Conservation (phyloP, 768 basidiomycete genomes). For the Auricularia heimuer region DNA sequence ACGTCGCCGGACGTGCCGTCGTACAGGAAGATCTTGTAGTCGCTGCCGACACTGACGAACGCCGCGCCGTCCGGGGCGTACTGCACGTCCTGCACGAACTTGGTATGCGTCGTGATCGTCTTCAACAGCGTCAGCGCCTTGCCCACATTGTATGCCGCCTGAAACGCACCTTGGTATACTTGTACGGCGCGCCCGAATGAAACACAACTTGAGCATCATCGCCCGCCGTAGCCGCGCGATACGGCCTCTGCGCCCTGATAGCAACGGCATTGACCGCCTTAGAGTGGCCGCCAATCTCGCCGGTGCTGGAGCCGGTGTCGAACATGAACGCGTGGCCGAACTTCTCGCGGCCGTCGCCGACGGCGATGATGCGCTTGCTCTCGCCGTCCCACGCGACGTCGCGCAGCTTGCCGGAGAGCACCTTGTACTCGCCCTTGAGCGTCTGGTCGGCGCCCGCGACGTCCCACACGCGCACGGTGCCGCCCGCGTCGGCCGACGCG, state of each 20-base stretch:
- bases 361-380: constrained; percentile 90
- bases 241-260: constrained; percentile 82
- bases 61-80: constrained; percentile 73
- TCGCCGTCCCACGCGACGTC: constrained; percentile 97
- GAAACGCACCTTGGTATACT: constrained; percentile 62
- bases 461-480: constrained; percentile 91
- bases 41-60: constrained; percentile 85
- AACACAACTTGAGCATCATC: constrained; percentile 80
- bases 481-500: constrained; percentile 77
- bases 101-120: constrained; percentile 81
- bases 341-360: constrained; percentile 89
- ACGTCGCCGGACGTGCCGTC: constrained; percentile 85
- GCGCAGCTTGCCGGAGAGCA: constrained; percentile 43
- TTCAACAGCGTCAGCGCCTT: constrained; percentile 16
- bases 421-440: constrained; percentile 73
- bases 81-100: constrained; percentile 85
- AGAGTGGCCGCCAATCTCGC: constrained; percentile 82
- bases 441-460: constrained; percentile 73
- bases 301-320: constrained; percentile 30
- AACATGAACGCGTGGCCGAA: constrained; percentile 19
- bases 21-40: constrained; percentile 79
- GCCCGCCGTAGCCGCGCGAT: constrained; percentile 78
- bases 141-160: not conserved
- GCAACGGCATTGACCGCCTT: constrained; percentile 87
- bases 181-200: constrained; percentile 79